Percentiles rank a stretch among this genome's conserved stretches.
phyloP scores from a whole-genome alignment of 2,329 filamentous ascomycete genomes.

The Amylocarpus encephaloides region DNA sequence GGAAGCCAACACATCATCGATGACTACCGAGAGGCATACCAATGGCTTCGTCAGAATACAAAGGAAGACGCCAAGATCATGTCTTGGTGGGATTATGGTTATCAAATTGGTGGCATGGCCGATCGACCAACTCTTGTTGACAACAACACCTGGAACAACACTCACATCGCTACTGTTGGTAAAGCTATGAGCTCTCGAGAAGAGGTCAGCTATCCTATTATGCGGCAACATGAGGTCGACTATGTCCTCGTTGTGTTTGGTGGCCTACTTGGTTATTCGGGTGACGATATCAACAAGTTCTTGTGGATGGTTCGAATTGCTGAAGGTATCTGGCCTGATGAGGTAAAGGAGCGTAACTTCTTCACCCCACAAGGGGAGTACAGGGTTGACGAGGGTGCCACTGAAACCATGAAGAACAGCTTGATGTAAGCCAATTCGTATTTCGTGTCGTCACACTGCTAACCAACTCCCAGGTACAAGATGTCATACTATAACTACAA shows the following conservation, averaged over 20 bases:
- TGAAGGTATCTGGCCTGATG: constrained; percentile 99
- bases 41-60: constrained; percentile 98
- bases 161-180: constrained; percentile 96
- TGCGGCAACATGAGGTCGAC: constrained; percentile 97
- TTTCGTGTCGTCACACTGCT: constrained; percentile 14
- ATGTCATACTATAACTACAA: constrained; percentile 99
- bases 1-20: constrained; percentile 98
- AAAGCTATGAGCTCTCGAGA: constrained; percentile 98
- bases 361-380: constrained; percentile 94
- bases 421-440: constrained; percentile 67
- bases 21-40: constrained; percentile 98
- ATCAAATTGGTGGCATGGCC: constrained; percentile 99
- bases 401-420: constrained; percentile 97
- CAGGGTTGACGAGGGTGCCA: constrained; percentile 85
- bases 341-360: constrained; percentile 94
- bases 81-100: constrained; percentile 99
- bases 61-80: constrained; percentile 93
- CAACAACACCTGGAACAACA: constrained; percentile 99
- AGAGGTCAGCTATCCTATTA: constrained; percentile 97
- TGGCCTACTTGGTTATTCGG: constrained; percentile 91
- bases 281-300: constrained; percentile 99
- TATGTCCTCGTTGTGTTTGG: constrained; percentile 98
- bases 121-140: constrained; percentile 94
- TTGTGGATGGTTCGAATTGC: constrained; percentile 99
- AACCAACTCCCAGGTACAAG: constrained; percentile 71